Percentiles rank a stretch among this genome's conserved stretches.
phyloP scores from a whole-genome alignment of 257 asterid genomes.

The Schizonepeta tenuifolia region DNA sequence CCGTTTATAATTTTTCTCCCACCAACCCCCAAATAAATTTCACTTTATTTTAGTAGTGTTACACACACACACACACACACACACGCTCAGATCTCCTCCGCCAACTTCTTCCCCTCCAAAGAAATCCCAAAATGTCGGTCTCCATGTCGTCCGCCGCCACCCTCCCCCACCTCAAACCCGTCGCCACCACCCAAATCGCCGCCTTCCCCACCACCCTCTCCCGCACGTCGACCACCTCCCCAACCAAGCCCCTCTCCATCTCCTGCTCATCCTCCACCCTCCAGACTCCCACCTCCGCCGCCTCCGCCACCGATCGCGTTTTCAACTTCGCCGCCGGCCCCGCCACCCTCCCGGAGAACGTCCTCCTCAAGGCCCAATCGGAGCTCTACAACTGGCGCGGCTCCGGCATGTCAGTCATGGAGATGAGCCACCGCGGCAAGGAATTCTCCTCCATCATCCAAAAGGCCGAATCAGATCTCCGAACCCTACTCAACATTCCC shows the following conservation, averaged over 20 bases:
- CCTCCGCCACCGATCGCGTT: conserved; percentile 68
- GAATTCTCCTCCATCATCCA: conserved; percentile 87
- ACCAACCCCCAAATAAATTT: conserved; percentile 2
- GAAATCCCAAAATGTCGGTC: conserved; percentile 27
- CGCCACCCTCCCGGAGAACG: conserved; percentile 85
- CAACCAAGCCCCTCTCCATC: conserved; percentile 42
- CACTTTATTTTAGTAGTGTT: not conserved
- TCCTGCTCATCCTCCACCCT: conserved; percentile 57
- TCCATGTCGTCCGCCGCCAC: conserved; percentile 48
- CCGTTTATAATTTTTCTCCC: not conserved
- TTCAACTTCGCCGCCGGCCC: conserved; percentile 99
- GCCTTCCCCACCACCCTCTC: conserved; percentile 50
- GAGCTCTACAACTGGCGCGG: conserved; percentile 88
- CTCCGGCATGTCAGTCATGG: conserved; percentile 96
- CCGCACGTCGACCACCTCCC: conserved; percentile 29
- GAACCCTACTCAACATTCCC: conserved; percentile 66
- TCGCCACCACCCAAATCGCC: conserved; percentile 49
- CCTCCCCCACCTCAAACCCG: conserved; percentile 40
- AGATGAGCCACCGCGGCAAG: conserved; percentile 98
- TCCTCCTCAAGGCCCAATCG: conserved; percentile 79
- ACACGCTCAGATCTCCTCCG: conserved; percentile 24
- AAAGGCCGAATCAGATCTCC: conserved; percentile 89
- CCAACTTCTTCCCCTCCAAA: not conserved
- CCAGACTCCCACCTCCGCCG: conserved; percentile 48
- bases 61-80: not conserved